Evolutionary conservation across 2,329 filamentous ascomycete genomes (phyloP), one percentile per base, ranked within the genome.

Genomic region (Aspergillus spinulosporus): DNA sequence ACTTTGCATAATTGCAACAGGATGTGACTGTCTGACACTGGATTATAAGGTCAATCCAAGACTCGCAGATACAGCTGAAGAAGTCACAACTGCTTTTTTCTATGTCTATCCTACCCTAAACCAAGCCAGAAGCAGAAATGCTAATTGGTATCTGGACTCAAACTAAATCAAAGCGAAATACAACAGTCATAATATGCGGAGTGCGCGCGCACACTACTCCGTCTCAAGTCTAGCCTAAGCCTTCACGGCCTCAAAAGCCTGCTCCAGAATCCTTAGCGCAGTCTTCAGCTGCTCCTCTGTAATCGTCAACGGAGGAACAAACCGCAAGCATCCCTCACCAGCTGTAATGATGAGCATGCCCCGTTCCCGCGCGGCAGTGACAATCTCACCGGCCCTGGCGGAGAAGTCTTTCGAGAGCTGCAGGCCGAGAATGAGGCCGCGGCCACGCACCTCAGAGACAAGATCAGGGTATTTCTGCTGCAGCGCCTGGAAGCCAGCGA

Each of bases 291-390:
- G 89, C 28, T 83, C 84, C 64, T 90, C 86, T 0, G 84, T 88
- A 56, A 99, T 89, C 4, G 87, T 86, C 68, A 99, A 77, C 59
- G 90, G 89, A 32, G 94, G 94, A 55, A 97, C 92, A 66, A 99
- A 96, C 47, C 94, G 82, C 64, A 99, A 76, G 7, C 92, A 97
- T 70, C 97, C 96, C 31, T 87, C 92, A 1, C 94, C 94, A 29
- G 91, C 93, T 1, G 92, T 97, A 68, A 99, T 97, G 58, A 99
- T 81, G 57, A 99, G 74, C 67, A 99, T 73, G 0, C 94, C 94
- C 58, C 91, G 82, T 78, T 97, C 91, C 59, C 94, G 82, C 14
- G 92, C 92, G 8, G 92, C 92, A 62, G 88, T 91, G 59, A 99
- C 81, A 58, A 99, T 86, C 43, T 79, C 76, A 5, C 66, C 64